Percentiles rank a stretch among this genome's conserved stretches.
Conservation (phyloP, 805 yeast genomes). For the Yarrowia deformans region DNA sequence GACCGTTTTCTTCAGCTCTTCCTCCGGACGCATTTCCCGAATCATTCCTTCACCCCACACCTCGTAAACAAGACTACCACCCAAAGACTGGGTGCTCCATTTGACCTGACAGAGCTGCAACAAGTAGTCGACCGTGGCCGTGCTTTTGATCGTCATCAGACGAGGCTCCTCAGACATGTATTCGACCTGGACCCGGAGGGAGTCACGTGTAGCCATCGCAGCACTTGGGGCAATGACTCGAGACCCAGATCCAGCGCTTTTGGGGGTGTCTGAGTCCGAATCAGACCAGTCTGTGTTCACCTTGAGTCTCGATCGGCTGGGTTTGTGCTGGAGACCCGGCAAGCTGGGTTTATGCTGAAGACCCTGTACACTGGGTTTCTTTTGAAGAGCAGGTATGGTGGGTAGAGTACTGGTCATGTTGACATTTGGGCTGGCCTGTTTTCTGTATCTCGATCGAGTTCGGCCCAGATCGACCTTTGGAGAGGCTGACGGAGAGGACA, state of each 20-base stretch:
- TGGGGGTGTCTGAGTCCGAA: slow-evolving; percentile 18
- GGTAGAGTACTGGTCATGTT: neutral
- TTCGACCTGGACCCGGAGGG: slow-evolving; percentile 21
- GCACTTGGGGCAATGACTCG: slow-evolving; percentile 21
- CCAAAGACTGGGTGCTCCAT: slow-evolving; percentile 10
- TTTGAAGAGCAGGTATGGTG: neutral
- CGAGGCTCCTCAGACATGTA: slow-evolving; percentile 26
- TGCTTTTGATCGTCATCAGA: slow-evolving; percentile 20
- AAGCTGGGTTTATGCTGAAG: neutral
- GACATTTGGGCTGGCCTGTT: slow-evolving; percentile 22
- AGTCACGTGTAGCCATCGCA: neutral
- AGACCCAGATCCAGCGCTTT: slow-evolving; percentile 18
- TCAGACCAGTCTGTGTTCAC: slow-evolving; percentile 34
- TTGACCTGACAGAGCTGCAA: slow-evolving; percentile 32
- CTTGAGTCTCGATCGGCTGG: slow-evolving; percentile 15
- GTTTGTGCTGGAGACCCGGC: neutral
- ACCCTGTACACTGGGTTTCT: neutral
- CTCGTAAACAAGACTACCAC: slow-evolving; percentile 26
- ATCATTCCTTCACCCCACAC: slow-evolving; percentile 31
- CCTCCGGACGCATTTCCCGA: slow-evolving; percentile 27
- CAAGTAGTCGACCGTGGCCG: slow-evolving; percentile 18
- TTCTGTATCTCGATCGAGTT: slow-evolving; percentile 7
- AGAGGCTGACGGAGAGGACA: neutral
- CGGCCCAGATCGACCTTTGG: slow-evolving; percentile 10
- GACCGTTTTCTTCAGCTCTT: slow-evolving; percentile 18